Evolutionary conservation across 305 asterid genomes (phyloP).

Genomic region (Fraxinus floribunda): DNA sequence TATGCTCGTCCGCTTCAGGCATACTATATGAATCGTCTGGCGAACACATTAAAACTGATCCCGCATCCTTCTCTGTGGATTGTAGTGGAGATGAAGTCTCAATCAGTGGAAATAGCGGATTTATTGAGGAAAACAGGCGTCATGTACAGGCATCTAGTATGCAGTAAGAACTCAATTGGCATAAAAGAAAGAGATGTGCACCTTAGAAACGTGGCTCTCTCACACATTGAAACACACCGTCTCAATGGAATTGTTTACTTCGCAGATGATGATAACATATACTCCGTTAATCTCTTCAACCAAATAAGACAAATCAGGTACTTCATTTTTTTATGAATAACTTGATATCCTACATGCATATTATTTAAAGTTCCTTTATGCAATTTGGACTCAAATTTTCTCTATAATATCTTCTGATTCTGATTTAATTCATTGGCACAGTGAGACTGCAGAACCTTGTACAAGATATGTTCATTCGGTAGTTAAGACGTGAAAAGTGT

Average conservation of each 20-base stretch:
- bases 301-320: slow-evolving; percentile 82
- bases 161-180: slow-evolving; percentile 45
- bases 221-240: slow-evolving; percentile 68
- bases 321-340: slow-evolving; percentile 11
- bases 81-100: slow-evolving; percentile 69
- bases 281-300: slow-evolving; percentile 51
- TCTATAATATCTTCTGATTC: background rate
- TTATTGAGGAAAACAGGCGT: slow-evolving; percentile 65
- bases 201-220: slow-evolving; percentile 61
- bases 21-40: slow-evolving; percentile 57
- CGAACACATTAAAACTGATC: slow-evolving; percentile 50
- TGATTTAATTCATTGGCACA: background rate
- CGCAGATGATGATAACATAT: slow-evolving; percentile 64
- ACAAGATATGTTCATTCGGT: background rate
- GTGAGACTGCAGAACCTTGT: background rate
- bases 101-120: slow-evolving; percentile 60
- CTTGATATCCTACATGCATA: background rate
- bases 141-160: slow-evolving; percentile 67
- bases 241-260: slow-evolving; percentile 76
- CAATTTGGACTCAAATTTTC: background rate
- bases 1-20: slow-evolving; percentile 48
- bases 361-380: slow-evolving; percentile 11
- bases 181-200: slow-evolving; percentile 36
- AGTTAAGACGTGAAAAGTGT: background rate
- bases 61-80: slow-evolving; percentile 72